These are phyloP conservation scores for Singerocomus inundabilis DNA, from an alignment of 1,284 basidiomycete genomes.

Conservation along the genomic window DNA sequence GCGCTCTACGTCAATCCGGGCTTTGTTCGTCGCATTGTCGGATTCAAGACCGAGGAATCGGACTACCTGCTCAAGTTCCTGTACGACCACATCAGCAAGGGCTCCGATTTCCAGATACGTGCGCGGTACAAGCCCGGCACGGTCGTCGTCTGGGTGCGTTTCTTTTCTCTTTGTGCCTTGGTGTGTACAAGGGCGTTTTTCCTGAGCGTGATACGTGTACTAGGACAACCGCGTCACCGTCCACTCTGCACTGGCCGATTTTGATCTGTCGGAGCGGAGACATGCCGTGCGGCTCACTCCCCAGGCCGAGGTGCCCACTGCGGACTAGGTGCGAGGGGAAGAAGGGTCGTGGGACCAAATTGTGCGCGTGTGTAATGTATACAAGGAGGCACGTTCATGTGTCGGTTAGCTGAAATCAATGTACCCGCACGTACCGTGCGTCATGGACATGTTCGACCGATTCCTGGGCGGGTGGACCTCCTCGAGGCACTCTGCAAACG, in stretches of 20 bases:
- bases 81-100: constrained; percentile 51
- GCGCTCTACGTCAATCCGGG: constrained; percentile 62
- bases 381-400: too few relatives aligned
- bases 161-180: too few relatives aligned
- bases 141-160: constrained; percentile 47
- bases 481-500: too few relatives aligned
- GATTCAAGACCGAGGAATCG: constrained; percentile 66
- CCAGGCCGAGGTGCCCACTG: constrained; percentile 51
- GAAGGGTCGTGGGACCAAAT: neutral
- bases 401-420: too few relatives aligned
- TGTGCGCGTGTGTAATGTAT: too few relatives aligned
- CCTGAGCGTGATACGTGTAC: neutral
- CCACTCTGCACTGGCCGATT: constrained; percentile 50
- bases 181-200: too few relatives aligned
- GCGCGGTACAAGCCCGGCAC: constrained; percentile 44
- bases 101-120: constrained; percentile 47
- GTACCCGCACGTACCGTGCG: too few relatives aligned
- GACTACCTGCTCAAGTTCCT: constrained; percentile 63
- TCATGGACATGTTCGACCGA: too few relatives aligned
- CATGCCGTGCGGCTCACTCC: constrained; percentile 54
- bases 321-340: constrained; percentile 15
- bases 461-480: too few relatives aligned
- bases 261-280: constrained; percentile 39
- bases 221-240: constrained; percentile 55
- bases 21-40: constrained; percentile 65